Conservation (phyloP, 306 rosid genomes). For the Dryas alaskensis region DNA sequence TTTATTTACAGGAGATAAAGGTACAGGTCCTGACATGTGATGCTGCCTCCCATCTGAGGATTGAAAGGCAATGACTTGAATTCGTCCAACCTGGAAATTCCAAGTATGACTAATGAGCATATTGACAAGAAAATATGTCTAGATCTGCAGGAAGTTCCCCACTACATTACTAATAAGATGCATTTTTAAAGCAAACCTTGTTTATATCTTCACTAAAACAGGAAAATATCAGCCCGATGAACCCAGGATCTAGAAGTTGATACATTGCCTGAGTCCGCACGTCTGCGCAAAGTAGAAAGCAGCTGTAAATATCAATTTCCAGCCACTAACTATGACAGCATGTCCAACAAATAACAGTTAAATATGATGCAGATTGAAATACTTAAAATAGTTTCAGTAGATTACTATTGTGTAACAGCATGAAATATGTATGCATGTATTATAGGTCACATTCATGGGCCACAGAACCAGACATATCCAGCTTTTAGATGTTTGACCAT, state of each 20-base stretch:
- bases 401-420: background rate
- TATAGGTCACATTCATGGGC: background rate
- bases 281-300: conserved; percentile 46
- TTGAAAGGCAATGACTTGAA: conserved; percentile 98
- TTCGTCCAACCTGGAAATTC: conserved; percentile 75
- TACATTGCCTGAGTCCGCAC: conserved; percentile 94
- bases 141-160: background rate
- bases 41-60: conserved; percentile 89
- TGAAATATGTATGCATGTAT: background rate
- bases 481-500: background rate
- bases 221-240: conserved; percentile 92
- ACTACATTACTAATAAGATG: conserved; percentile 13
- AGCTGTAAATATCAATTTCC: background rate
- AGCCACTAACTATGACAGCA: conserved; percentile 6
- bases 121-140: conserved; percentile 9
- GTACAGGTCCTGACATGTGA: conserved; percentile 50
- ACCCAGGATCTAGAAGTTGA: conserved; percentile 97
- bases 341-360: conserved; percentile 1
- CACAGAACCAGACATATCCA: background rate
- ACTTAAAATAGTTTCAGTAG: background rate
- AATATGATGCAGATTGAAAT: background rate
- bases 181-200: conserved; percentile 59
- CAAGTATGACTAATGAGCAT: conserved; percentile 13
- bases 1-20: conserved; percentile 65
- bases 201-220: conserved; percentile 85